phyloP scores from a whole-genome alignment of 2,329 filamentous ascomycete species.

The Magnaporthales sp. region DNA sequence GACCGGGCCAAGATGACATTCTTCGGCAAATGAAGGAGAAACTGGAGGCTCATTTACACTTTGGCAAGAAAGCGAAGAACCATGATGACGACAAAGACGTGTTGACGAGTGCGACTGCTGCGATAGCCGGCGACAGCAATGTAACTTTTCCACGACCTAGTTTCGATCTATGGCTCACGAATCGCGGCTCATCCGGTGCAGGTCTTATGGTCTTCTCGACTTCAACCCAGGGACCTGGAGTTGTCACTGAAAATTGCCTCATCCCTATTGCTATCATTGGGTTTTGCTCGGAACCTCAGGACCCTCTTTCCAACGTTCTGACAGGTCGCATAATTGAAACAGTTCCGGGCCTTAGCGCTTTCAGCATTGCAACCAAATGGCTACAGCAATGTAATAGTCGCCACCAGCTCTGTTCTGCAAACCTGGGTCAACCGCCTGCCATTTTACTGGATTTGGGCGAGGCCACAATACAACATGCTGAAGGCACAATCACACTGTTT shows the following conservation, averaged over 20 bases:
- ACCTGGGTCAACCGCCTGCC: background rate
- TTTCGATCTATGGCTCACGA: background rate
- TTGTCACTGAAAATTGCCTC: background rate
- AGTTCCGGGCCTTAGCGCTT: background rate
- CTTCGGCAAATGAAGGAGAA: background rate
- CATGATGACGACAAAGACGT: background rate
- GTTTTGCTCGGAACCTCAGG: background rate
- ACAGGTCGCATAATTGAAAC: background rate
- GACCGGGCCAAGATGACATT: background rate
- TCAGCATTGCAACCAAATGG: background rate
- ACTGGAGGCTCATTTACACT: background rate
- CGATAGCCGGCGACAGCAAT: background rate
- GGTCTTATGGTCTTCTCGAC: background rate
- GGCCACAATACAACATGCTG: background rate
- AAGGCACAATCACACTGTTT: background rate
- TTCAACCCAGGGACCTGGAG: background rate
- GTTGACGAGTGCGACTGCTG: background rate
- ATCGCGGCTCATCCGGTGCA: background rate
- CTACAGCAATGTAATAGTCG: background rate
- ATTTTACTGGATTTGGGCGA: background rate
- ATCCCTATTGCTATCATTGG: background rate
- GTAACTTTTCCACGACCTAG: background rate
- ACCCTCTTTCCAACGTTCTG: background rate
- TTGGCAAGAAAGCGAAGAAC: background rate
- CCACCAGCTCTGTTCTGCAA: background rate